Evolutionary conservation across 768 basidiomycete genomes (phyloP).

Genomic region (Mycena maculata): DNA sequence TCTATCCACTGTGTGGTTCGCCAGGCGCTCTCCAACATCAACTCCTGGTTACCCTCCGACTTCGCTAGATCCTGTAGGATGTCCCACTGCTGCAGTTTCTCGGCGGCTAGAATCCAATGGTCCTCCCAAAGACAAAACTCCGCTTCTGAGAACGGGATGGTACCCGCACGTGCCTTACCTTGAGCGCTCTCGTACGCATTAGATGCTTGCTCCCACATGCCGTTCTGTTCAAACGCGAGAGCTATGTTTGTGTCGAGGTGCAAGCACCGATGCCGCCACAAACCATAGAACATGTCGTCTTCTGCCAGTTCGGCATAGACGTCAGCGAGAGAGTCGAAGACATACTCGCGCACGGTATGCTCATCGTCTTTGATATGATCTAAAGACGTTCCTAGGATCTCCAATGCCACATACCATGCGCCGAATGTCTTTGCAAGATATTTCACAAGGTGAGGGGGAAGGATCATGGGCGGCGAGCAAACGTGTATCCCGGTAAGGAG

Average conservation of each 20-base stretch:
- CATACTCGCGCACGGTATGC: constrained; percentile 79
- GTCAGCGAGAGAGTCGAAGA: constrained; percentile 92
- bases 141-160: constrained; percentile 90
- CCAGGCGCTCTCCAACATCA: constrained; percentile 97
- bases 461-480: constrained; percentile 87
- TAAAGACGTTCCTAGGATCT: constrained; percentile 85
- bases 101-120: constrained; percentile 95
- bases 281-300: constrained; percentile 96
- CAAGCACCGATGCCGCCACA: constrained; percentile 92
- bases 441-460: constrained; percentile 95
- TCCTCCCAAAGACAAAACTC: constrained; percentile 99
- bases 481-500: constrained; percentile 85
- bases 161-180: constrained; percentile 81
- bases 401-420: constrained; percentile 93
- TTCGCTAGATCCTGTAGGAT: constrained; percentile 90
- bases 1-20: constrained; percentile 92
- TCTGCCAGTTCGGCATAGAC: constrained; percentile 96
- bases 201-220: constrained; percentile 95
- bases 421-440: constrained; percentile 96
- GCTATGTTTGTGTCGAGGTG: constrained; percentile 90
- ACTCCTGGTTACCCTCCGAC: constrained; percentile 89
- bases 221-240: constrained; percentile 93
- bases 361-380: constrained; percentile 87
- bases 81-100: constrained; percentile 99
- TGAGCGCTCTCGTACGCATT: constrained; percentile 92